Conservation (phyloP, 2,329 filamentous ascomycete species). For the Trichoderma atrobrunneum region DNA sequence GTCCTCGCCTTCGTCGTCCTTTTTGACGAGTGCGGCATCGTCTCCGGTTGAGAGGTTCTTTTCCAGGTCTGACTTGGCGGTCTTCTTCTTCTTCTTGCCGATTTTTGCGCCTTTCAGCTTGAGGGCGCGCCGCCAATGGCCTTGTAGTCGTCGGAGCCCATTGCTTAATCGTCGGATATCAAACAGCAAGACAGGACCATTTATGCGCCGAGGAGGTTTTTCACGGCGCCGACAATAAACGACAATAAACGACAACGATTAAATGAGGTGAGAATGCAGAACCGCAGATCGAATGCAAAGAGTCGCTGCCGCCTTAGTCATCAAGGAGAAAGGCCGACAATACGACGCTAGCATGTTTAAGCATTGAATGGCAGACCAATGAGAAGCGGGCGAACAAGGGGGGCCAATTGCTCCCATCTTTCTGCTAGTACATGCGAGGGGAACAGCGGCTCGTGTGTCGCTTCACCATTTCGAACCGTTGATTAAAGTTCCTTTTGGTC, state of each 20-base stretch:
- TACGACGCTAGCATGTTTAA: conserved; percentile 11
- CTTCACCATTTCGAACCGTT: background rate
- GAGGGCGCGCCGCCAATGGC: conserved; percentile 65
- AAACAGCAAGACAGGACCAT: background rate
- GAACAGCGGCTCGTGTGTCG: background rate
- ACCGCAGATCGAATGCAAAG: background rate
- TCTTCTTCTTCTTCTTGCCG: conserved; percentile 64
- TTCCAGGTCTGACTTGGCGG: conserved; percentile 49
- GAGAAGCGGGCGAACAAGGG: background rate
- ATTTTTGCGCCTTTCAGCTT: conserved; percentile 78
- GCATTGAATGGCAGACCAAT: conserved; percentile 12
- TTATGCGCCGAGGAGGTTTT: background rate
- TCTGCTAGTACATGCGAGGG: background rate
- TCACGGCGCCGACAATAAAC: background rate
- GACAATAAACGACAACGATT: background rate
- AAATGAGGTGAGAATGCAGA: background rate
- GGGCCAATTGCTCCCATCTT: background rate
- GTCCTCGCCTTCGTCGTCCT: conserved; percentile 27
- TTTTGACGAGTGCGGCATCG: conserved; percentile 21
- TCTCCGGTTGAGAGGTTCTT: conserved; percentile 42
- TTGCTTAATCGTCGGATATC: conserved; percentile 31
- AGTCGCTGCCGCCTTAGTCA: conserved; percentile 3
- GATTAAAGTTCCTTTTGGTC: conserved; percentile 4
- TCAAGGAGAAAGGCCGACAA: conserved; percentile 4
- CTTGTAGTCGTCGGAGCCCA: conserved; percentile 75